Conservation (phyloP, 2,329 filamentous ascomycete genomes). For the Pezicula rhizophila region DNA sequence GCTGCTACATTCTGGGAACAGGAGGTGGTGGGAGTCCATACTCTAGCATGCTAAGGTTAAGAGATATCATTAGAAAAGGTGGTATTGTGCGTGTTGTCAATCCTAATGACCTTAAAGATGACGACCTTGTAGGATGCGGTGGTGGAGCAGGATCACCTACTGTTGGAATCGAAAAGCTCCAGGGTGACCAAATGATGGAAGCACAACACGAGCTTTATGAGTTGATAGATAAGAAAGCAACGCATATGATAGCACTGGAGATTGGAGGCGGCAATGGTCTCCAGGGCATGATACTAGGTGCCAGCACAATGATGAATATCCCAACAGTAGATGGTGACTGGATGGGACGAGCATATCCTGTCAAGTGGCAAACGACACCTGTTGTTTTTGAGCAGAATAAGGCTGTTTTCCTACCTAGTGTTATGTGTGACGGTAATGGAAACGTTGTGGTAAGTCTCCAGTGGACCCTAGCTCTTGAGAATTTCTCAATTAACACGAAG, state of each 20-base stretch:
- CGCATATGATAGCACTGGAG: conserved; percentile 56
- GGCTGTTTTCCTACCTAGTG: conserved; percentile 38
- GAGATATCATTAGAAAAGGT: conserved; percentile 43
- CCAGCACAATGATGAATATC: conserved; percentile 43
- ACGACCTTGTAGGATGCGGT: conserved; percentile 47
- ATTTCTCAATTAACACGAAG: background rate
- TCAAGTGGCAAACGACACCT: conserved; percentile 49
- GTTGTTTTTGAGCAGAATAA: conserved; percentile 41
- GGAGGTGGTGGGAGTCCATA: conserved; percentile 53
- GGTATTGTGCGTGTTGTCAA: conserved; percentile 45
- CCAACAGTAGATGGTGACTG: conserved; percentile 49
- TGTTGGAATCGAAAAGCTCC: conserved; percentile 54
- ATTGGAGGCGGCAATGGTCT: conserved; percentile 60
- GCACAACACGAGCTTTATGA: conserved; percentile 47
- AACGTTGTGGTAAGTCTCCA: conserved; percentile 34
- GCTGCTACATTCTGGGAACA: conserved; percentile 54
- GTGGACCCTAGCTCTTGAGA: no score
- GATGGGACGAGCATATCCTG: conserved; percentile 52
- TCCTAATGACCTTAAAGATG: conserved; percentile 42
- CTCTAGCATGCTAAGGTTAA: conserved; percentile 43
- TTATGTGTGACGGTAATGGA: conserved; percentile 46
- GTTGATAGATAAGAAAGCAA: conserved; percentile 38
- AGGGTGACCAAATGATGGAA: conserved; percentile 42
- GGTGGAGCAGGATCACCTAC: conserved; percentile 55
- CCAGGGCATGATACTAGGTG: conserved; percentile 50